Base-by-base conservation (phyloP, 2,329 filamentous ascomycete species). In the Penicillium sclerotiorum region DNA sequence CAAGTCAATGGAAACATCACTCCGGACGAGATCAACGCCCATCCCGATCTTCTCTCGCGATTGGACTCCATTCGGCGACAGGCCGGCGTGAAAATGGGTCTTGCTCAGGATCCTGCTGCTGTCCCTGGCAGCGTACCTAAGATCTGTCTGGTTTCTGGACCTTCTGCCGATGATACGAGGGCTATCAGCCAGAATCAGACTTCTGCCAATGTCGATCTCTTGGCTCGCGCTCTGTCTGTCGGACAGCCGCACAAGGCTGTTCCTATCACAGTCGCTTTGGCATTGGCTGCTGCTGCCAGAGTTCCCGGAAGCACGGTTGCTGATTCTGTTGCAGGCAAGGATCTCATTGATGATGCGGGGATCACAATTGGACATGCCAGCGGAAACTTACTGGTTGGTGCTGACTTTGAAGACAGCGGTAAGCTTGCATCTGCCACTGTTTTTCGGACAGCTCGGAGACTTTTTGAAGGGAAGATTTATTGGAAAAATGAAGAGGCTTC, bases 41-140 rank as follows among this genome's bases (percentile, higher is more conserved):
- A 79, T 45, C 56, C 68, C 0, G 58, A 58, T 1, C 66, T 85
- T 1, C 68, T 80, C 7, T 40, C 61, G 0, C 74, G 73, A 3
- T 71, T 88, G 35, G 76, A 87, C 47, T 67, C 68, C 1, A 83
- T 89, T 45, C 76, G 86, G 1, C 75, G 73, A 40, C 72, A 76
- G 37, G 86, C 81, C 1, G 80, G 82, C 0, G 75, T 79, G 0
- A 73, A 72, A 20, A 89, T 89, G 85, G 84, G 84, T 0, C 71
- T 89, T 39, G 76, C 77, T 7, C 57, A 65, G 4, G 66, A 73
- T 0, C 67, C 71, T 11, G 69, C 70, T 1, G 69, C 69, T 1
- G 78, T 79, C 0, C 76, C 79, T 0, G 82, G 81, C 2, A 80
- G 65, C 38, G 52, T 88, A 1, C 85, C 86, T 1, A 87, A 88